These are phyloP conservation scores for Ophiostoma populinum DNA, from an alignment of 2,329 filamentous ascomycete species.

Conservation along the genomic window DNA sequence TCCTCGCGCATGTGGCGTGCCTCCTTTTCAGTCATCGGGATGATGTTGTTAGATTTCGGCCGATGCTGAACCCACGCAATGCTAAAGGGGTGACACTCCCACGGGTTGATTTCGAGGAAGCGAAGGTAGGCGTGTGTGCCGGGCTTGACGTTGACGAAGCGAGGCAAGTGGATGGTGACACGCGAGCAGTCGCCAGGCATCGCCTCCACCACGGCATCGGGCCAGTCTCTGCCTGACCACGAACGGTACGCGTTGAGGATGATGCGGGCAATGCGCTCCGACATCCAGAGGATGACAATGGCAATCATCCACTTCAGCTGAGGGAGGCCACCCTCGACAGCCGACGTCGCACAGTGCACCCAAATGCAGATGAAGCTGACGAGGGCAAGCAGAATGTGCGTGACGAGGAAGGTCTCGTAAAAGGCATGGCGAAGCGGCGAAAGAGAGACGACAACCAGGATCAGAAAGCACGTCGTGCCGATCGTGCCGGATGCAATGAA, in stretches of 20 bases:
- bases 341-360: constrained; percentile 56
- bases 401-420: constrained; percentile 87
- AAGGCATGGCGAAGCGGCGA: constrained; percentile 82
- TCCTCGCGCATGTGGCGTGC: constrained; percentile 7
- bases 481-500: constrained; percentile 44
- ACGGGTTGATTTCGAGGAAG: constrained; percentile 45
- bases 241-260: constrained; percentile 49
- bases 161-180: constrained; percentile 53
- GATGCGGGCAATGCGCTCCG: constrained; percentile 45
- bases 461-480: constrained; percentile 40
- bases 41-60: constrained; percentile 20
- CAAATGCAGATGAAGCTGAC: constrained; percentile 54
- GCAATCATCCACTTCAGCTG: constrained; percentile 61
- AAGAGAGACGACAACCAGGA: constrained; percentile 52
- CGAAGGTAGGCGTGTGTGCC: constrained; percentile 63
- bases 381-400: constrained; percentile 62
- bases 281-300: constrained; percentile 59
- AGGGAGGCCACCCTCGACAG: constrained; percentile 46
- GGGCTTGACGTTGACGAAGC: constrained; percentile 46
- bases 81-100: constrained; percentile 66
- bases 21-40: constrained; percentile 25
- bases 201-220: constrained; percentile 47
- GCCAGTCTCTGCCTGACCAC: constrained; percentile 39
- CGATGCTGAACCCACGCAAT: constrained; percentile 54
- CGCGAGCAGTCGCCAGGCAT: constrained; percentile 53